These are phyloP conservation scores for Paecilomyces sp. DNA, from an alignment of 2,329 filamentous ascomycete species.

Conservation along the genomic window DNA sequence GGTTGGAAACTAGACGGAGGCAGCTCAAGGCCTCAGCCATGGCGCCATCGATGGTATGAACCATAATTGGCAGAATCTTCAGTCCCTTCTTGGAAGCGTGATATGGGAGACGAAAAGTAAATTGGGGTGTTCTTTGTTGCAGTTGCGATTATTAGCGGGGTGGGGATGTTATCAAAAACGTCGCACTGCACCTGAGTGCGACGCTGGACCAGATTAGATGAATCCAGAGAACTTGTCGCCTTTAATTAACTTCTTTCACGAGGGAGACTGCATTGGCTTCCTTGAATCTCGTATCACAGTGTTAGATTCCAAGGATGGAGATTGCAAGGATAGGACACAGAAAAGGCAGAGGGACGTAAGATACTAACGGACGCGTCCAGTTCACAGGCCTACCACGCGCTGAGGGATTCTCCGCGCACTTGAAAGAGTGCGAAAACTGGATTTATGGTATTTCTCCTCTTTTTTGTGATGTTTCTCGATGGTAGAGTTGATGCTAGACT, in stretches of 20 bases:
- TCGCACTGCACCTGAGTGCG: neutral
- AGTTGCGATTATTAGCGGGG: neutral
- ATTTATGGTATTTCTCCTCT: neutral
- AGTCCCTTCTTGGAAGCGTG: neutral
- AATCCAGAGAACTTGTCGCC: neutral
- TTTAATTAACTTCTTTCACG: too few species aligned
- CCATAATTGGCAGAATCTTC: constrained; percentile 3
- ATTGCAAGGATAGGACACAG: neutral
- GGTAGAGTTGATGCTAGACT: neutral
- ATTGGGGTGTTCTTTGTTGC: neutral
- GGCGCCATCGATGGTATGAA: constrained; percentile 16
- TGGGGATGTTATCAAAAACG: neutral
- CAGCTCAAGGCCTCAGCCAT: constrained; percentile 22
- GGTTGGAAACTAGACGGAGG: constrained; percentile 16
- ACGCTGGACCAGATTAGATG: neutral
- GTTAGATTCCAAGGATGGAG: neutral
- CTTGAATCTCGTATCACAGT: neutral
- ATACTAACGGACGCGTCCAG: neutral
- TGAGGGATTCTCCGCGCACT: neutral
- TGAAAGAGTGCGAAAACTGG: too few species aligned
- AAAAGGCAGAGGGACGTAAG: neutral
- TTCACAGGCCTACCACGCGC: neutral
- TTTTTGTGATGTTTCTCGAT: neutral
- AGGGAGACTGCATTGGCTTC: neutral
- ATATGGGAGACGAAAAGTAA: neutral